phyloP scores from a whole-genome alignment of 2,329 filamentous ascomycete species.

The Didymella segeticola region DNA sequence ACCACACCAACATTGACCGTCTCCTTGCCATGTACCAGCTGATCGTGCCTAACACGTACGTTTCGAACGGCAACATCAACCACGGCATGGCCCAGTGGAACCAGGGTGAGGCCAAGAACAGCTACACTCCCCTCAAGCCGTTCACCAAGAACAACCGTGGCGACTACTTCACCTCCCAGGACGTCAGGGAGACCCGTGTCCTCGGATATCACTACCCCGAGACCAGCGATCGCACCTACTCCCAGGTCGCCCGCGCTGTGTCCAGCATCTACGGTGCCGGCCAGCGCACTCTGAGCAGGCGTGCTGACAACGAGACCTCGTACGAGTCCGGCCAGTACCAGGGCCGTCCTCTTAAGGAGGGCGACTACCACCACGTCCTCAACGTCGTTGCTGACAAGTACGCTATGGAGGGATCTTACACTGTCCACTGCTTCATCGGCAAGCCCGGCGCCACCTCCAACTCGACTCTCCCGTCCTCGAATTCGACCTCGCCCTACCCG shows the following conservation, averaged over 20 bases:
- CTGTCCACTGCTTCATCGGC: conserved; percentile 47
- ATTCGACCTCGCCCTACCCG: conserved; percentile 33
- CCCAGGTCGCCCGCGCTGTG: conserved; percentile 35
- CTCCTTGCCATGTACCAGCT: conserved; percentile 79
- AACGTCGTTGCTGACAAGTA: conserved; percentile 44
- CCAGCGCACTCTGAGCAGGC: conserved; percentile 41
- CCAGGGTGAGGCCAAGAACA: conserved; percentile 57
- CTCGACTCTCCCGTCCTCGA: conserved; percentile 16
- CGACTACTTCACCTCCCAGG: conserved; percentile 55
- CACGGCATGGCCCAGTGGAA: conserved; percentile 49
- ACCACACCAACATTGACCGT: conserved; percentile 49
- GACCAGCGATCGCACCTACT: conserved; percentile 31
- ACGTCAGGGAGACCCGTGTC: conserved; percentile 45
- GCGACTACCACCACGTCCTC: conserved; percentile 46
- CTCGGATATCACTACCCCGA: conserved; percentile 53
- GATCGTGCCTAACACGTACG: conserved; percentile 73
- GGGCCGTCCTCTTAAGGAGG: conserved; percentile 41
- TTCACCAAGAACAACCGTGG: conserved; percentile 43
- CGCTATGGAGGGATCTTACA: conserved; percentile 46
- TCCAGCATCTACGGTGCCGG: conserved; percentile 50
- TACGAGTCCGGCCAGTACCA: conserved; percentile 34
- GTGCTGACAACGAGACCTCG: conserved; percentile 20
- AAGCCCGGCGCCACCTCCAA: conserved; percentile 30
- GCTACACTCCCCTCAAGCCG: conserved; percentile 55
- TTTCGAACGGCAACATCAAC: conserved; percentile 54